Percentiles rank a stretch among this genome's conserved stretches.
Conservation (phyloP, 2,329 filamentous ascomycete genomes). For the Alternaria panax region DNA sequence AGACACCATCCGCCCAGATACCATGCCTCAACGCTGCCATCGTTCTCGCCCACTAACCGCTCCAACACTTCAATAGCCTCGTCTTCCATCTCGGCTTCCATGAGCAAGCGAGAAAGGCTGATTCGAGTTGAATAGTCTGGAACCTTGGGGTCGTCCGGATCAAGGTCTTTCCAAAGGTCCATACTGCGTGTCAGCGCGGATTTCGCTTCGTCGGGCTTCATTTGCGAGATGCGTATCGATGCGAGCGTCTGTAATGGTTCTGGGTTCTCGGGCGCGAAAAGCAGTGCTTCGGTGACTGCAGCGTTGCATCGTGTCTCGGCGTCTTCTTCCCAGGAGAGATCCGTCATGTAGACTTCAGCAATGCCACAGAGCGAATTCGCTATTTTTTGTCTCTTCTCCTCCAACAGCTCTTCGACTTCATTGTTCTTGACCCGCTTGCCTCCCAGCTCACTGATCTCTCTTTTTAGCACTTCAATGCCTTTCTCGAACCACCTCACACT, state of each 20-base stretch:
- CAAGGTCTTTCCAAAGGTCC: conserved; percentile 80
- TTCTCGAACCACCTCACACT: conserved; percentile 69
- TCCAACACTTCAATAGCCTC: conserved; percentile 87
- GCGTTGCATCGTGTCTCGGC: conserved; percentile 88
- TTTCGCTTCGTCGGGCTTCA: conserved; percentile 77
- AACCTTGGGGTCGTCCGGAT: conserved; percentile 73
- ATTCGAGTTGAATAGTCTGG: conserved; percentile 89
- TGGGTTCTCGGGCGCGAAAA: conserved; percentile 79
- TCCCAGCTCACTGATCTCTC: conserved; percentile 71
- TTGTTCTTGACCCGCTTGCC: conserved; percentile 47
- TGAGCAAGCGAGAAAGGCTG: conserved; percentile 81
- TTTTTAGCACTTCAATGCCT: conserved; percentile 75
- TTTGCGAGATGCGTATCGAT: conserved; percentile 90
- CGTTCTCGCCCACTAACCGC: conserved; percentile 84
- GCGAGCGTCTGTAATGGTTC: conserved; percentile 97
- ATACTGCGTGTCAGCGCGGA: conserved; percentile 81
- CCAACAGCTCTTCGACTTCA: conserved; percentile 50
- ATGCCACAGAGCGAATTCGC: conserved; percentile 93
- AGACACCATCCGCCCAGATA: conserved; percentile 96
- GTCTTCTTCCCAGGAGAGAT: conserved; percentile 88
- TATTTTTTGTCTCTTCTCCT: conserved; percentile 81
- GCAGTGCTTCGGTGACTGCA: conserved; percentile 86
- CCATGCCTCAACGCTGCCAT: conserved; percentile 94
- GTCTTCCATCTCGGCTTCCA: conserved; percentile 87
- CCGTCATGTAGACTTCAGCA: conserved; percentile 98